Percentiles rank a stretch among this genome's conserved stretches.
Conservation (phyloP, 2,329 filamentous ascomycete genomes). For the Byssoonygena ceratinophila region DNA sequence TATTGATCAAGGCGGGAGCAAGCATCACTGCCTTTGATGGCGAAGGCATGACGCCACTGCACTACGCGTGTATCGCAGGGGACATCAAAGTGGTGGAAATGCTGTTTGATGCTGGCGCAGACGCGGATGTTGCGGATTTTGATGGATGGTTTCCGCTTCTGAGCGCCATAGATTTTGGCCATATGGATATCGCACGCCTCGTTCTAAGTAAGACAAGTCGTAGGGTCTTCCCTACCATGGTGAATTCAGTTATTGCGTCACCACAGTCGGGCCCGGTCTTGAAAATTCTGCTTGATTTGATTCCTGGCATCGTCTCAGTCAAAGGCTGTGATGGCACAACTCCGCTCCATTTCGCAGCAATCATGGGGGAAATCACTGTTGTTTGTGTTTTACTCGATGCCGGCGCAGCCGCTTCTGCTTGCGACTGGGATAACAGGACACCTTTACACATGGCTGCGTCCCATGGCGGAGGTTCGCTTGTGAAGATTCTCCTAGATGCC, state of each 20-base stretch:
- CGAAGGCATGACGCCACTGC: not conserved
- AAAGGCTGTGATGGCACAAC: no score
- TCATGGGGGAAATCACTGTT: not conserved
- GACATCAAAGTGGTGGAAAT: not conserved
- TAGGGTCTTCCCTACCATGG: no score
- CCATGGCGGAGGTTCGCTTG: no score
- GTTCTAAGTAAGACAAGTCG: not conserved
- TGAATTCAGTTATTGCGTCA: no score
- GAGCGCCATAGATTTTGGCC: no score
- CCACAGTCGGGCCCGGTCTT: no score
- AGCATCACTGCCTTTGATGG: not conserved
- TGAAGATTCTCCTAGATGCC: not conserved
- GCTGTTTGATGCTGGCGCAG: not conserved
- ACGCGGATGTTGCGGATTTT: not conserved
- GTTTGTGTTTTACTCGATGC: not conserved
- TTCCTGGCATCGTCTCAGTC: not conserved
- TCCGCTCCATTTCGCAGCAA: not conserved
- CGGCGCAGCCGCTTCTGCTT: not conserved
- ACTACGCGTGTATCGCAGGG: not conserved
- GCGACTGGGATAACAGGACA: not conserved
- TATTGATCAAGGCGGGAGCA: not conserved
- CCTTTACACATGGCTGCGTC: conserved; percentile 1
- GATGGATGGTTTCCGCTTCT: not conserved
- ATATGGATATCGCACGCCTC: not conserved
- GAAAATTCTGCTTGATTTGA: not conserved